Base-by-base conservation (phyloP, 2,329 filamentous ascomycete species). In the Colletotrichum falcatum region DNA sequence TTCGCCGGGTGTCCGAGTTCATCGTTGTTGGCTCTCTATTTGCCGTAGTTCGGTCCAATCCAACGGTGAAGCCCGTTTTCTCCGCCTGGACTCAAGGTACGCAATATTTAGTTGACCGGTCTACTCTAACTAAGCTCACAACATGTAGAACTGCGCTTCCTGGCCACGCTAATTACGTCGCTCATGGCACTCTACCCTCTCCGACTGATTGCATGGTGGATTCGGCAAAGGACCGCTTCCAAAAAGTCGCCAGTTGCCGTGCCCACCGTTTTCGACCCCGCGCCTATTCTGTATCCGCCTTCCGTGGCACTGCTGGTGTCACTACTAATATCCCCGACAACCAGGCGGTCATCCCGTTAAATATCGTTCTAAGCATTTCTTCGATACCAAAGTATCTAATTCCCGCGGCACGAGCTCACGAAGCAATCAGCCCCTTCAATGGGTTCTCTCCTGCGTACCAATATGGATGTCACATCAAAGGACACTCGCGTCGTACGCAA, bases 221-320 rank as follows among this genome's bases (percentile, higher is more conserved):
- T 85, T 66, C 78, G 77, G 26, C 79, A 81, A 30, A 78, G 80
- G 23, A 78, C 73, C 5, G 79, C 84, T 3, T 79, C 79, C n/a
- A 79, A 73, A 35, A 75, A 73, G 68, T 74, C 84, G 37, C 82
- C 84, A 1, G 75, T 91, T 44, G 78, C 78, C 37, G 83, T 97
- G 46, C 94, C 94, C 0, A 83, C 89, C 5, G 86, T 88, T n/a
- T 97, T 98, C 80, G 95, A 98, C 77, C 95, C 94, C 3, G 95
- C 95, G 8, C 94, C 95, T 14, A 85, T 97, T n/a, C 81, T 98
- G 67, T 98, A 98, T 78, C 95, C 95, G 23, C 87, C 92, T 7
- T 81, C 91, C 2, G 85, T 97, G 37, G 94, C 95, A 0, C 81
- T 95, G 20, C 85, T 95, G 55, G 91, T 96, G 35, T 90, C 94